A percentile compares a stretch with the other conserved stretches of the same genome.
phyloP scores from a whole-genome alignment of 768 basidiomycete genomes.

The Xanthoconium purpureum region DNA sequence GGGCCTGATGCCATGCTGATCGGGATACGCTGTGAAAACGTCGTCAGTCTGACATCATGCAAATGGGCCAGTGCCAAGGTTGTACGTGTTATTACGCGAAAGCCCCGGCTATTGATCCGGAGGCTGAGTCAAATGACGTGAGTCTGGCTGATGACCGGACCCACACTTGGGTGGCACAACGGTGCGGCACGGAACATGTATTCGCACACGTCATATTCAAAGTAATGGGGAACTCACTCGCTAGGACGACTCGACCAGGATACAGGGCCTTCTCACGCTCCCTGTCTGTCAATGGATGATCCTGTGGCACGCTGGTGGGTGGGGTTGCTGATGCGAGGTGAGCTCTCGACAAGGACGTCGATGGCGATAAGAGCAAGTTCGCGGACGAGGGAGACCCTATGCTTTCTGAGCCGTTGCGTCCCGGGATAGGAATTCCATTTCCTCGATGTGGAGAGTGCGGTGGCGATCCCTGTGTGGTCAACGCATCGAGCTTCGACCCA shows the following conservation, averaged over 20 bases:
- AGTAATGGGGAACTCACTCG: slow-evolving; percentile 53
- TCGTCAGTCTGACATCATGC: slow-evolving; percentile 10
- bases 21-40: slow-evolving; percentile 66
- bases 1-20: slow-evolving; percentile 85
- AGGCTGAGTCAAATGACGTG: slow-evolving; percentile 2
- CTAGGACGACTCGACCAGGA: slow-evolving; percentile 77
- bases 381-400: slow-evolving; percentile 23
- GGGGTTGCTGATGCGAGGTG: slow-evolving; percentile 30
- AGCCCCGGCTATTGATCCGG: slow-evolving; percentile 10
- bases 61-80: slow-evolving; percentile 2
- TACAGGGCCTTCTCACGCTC: slow-evolving; percentile 76
- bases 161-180: neutral
- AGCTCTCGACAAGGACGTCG: slow-evolving; percentile 23
- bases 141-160: neutral
- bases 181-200: neutral
- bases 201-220: neutral
- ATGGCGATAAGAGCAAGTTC: slow-evolving; percentile 29
- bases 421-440: slow-evolving; percentile 30
- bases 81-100: slow-evolving; percentile 9
- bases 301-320: slow-evolving; percentile 13
- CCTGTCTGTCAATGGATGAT: slow-evolving; percentile 41
- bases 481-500: slow-evolving; percentile 47
- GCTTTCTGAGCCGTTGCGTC: slow-evolving; percentile 9
- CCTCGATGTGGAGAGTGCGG: slow-evolving; percentile 20
- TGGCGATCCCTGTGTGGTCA: slow-evolving; percentile 29